Evolutionary conservation across 306 rosid genomes (phyloP).

Genomic region (Hylodesmum podocarpum): DNA sequence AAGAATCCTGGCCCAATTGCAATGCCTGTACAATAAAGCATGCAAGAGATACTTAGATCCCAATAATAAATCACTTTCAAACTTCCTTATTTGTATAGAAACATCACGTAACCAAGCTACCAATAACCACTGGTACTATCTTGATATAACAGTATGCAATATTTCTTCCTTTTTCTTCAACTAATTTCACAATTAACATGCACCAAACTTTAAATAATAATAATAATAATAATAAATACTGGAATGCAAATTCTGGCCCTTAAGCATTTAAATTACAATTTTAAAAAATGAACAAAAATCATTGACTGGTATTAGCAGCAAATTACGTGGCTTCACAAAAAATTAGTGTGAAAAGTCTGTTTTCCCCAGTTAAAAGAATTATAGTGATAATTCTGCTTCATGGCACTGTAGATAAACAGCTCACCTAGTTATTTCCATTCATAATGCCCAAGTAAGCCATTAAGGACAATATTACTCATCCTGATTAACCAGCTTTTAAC

Average conservation of each 20-base stretch:
- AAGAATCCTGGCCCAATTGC: constrained; percentile 87
- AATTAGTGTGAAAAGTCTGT: neutral
- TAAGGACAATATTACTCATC: neutral
- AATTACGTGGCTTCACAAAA: neutral
- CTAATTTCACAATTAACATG: constrained; percentile 14
- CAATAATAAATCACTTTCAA: neutral
- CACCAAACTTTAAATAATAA: neutral
- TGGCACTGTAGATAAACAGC: neutral
- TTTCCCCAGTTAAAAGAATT: neutral
- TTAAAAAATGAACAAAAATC: neutral
- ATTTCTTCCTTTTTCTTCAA: neutral
- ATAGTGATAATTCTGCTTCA: neutral
- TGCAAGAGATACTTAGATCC: neutral
- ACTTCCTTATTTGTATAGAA: neutral
- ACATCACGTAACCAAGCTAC: neutral
- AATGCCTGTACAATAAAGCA: constrained; percentile 63
- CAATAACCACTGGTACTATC: neutral
- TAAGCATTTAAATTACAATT: neutral
- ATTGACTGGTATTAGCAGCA: neutral
- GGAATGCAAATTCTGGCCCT: neutral
- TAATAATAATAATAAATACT: neutral
- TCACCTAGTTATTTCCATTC: neutral
- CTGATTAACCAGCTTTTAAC: neutral
- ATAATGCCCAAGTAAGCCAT: neutral
- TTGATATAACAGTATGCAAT: neutral